phyloP scores from a whole-genome alignment of 495 filamentous ascomycete genomes.

The Elasticomyces elasticus region DNA sequence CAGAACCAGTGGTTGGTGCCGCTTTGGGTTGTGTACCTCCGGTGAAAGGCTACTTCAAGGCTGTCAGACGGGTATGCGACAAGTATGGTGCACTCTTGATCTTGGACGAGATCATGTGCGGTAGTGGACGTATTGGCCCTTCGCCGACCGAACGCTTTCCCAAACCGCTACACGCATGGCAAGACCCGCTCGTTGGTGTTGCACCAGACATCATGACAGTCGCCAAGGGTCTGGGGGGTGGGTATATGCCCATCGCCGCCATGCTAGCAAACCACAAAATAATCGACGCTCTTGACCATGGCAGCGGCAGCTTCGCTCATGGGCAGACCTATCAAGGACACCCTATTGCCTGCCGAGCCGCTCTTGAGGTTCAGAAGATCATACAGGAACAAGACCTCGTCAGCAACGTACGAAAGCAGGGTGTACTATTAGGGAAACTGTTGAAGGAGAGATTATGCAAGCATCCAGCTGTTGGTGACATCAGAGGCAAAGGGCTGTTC shows the following conservation, averaged over 20 bases:
- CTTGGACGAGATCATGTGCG: conserved; percentile 40
- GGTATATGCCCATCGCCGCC: conserved; percentile 35
- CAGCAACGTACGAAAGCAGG: conserved; percentile 41
- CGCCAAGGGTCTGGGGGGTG: conserved; percentile 36
- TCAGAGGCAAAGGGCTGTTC: conserved; percentile 57
- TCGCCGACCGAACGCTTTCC: conserved; percentile 12
- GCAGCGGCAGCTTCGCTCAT: conserved; percentile 40
- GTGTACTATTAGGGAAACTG: conserved; percentile 33
- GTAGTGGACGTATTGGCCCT: conserved; percentile 34
- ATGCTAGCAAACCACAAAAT: conserved; percentile 31
- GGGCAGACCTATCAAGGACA: conserved; percentile 54
- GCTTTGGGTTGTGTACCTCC: conserved; percentile 37
- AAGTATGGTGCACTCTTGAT: conserved; percentile 36
- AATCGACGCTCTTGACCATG: conserved; percentile 28
- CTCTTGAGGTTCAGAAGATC: conserved; percentile 45
- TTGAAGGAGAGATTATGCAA: conserved; percentile 38
- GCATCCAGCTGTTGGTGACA: conserved; percentile 52
- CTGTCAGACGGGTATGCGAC: conserved; percentile 33
- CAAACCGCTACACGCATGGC: conserved; percentile 31
- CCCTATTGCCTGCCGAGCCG: conserved; percentile 46
- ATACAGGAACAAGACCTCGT: conserved; percentile 40
- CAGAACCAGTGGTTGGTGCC: conserved; percentile 59
- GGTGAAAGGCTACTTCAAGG: conserved; percentile 33
- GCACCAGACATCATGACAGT: conserved; percentile 37
- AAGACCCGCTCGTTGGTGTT: conserved; percentile 30